Evolutionary conservation across 768 basidiomycete species (phyloP).

Genomic region (Phanerodontia chrysosporium): DNA sequence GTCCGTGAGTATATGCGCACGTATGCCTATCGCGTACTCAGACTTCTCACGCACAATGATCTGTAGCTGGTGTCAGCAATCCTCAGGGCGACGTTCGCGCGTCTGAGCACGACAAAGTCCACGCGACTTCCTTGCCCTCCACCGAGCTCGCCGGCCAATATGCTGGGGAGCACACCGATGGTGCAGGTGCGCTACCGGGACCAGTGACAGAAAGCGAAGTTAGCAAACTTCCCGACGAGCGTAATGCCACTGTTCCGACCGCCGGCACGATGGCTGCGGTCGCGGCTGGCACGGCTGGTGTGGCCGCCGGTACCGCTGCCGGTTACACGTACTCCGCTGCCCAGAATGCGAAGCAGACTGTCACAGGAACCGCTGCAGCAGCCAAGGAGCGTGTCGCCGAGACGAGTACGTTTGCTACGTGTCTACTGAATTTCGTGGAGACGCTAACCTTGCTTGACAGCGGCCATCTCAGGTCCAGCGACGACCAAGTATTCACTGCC

Average conservation of each 20-base stretch:
- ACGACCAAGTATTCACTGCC: conserved; percentile 22
- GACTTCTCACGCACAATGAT: not conserved
- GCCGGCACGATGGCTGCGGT: not conserved
- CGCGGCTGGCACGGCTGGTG: not conserved
- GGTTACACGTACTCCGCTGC: not conserved
- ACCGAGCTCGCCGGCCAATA: conserved; percentile 14
- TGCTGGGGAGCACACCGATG: conserved; percentile 17
- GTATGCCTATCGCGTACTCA: too few species aligned
- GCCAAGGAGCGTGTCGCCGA: not conserved
- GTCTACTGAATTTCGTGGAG: not conserved
- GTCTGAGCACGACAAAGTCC: conserved; percentile 4
- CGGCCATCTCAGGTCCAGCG: too few species aligned
- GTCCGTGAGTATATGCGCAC: conserved; percentile 17
- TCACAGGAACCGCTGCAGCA: not conserved
- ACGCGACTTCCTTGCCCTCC: conserved; percentile 11
- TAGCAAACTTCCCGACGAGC: conserved; percentile 12
- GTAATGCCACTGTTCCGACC: not conserved
- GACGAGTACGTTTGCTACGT: not conserved
- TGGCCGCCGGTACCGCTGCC: not conserved
- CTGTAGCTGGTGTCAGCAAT: not conserved
- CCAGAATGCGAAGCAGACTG: not conserved
- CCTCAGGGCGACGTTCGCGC: conserved; percentile 6
- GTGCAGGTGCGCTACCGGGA: conserved; percentile 14
- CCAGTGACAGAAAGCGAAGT: conserved; percentile 5
- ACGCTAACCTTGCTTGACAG: not conserved